Percentiles rank a stretch among this genome's conserved stretches.
phyloP scores from a whole-genome alignment of 495 filamentous ascomycete species.

The Penicillium dipodomyicola region DNA sequence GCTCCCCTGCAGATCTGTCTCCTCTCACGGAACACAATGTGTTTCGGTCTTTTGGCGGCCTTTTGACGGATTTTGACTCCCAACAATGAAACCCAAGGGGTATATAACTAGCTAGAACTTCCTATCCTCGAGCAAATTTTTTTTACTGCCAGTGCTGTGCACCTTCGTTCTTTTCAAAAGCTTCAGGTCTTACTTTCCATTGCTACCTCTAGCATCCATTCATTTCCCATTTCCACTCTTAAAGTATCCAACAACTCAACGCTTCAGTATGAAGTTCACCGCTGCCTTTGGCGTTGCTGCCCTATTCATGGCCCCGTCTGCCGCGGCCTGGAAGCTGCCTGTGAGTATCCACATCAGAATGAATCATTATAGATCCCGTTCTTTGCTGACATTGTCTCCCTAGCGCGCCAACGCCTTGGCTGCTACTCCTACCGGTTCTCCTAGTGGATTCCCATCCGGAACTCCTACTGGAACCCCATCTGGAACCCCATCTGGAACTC shows the following conservation, averaged over 20 bases:
- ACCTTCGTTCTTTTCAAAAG: conserved; percentile 25
- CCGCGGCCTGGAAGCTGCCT: conserved; percentile 22
- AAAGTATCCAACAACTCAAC: conserved; percentile 9
- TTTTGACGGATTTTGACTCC: background rate
- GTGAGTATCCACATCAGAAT: background rate
- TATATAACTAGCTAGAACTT: conserved; percentile 19
- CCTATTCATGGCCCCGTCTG: conserved; percentile 26
- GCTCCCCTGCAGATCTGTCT: conserved; percentile 2
- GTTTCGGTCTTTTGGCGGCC: background rate
- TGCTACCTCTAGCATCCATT: conserved; percentile 22
- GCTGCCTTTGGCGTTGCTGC: conserved; percentile 30
- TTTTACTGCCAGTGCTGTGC: conserved; percentile 29
- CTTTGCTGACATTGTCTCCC: background rate
- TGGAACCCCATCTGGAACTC: background rate
- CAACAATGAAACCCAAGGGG: background rate
- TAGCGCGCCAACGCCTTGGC: conserved; percentile 3
- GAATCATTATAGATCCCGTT: background rate
- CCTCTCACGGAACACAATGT: conserved; percentile 2
- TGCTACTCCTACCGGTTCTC: conserved; percentile 8
- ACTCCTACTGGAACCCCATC: background rate
- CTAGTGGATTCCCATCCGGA: conserved; percentile 9
- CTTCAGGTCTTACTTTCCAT: conserved; percentile 20
- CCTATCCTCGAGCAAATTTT: conserved; percentile 5
- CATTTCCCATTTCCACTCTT: conserved; percentile 13
- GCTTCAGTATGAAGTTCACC: conserved; percentile 36